Evolutionary conservation across 2,329 filamentous ascomycete genomes (phyloP), one percentile per base, ranked within the genome.

Genomic region (Claviceps maximensis): DNA sequence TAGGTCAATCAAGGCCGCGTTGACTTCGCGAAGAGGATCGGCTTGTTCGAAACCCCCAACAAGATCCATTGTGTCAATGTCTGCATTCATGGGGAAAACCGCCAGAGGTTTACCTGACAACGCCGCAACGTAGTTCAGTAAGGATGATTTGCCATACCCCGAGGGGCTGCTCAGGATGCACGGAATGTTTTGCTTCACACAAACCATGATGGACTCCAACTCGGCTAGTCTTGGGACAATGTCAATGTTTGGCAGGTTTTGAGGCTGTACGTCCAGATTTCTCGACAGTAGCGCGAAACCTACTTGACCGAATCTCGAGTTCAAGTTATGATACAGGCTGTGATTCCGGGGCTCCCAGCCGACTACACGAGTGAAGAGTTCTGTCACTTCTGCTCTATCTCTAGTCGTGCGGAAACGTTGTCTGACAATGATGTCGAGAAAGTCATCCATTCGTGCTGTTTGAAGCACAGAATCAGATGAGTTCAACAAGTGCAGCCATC

Each of bases 41-140:
- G 88, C 83, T 68, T 98, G 93, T 66, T 98, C 93, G 63, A 95
- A 98, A 0, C 93, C 93, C 62, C 93, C 93, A 53, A 98, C 88
- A 53, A 98, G 80, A 68, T 98, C 93, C 83, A 95, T 95, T 1
- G 91, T 90, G 66, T 98, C 93, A 46, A 95, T 87, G 61, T 98
- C 94, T 7, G 90, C 85, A 64, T 95, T 98, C 70, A 98, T 82
- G 0, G 90, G 83, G 61, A 97, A 87, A 17, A 89, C 86, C 33
- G 90, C 79, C 3, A 97, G 72, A 1, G 82, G 75, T 53, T 85
- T 85, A 25, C 93, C 93, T 44, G 81, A 80, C 25, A 86, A 71
- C 13, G 86, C 83, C n/a, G 93, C 90, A 29, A 95, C 75, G 57
- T 91, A 84, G 55, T 84, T 78, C 15, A 98, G 72, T 5, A 95